These are phyloP conservation scores for Styphnolobium japonicum DNA, from an alignment of 306 rosid genomes.

Conservation along the genomic window DNA sequence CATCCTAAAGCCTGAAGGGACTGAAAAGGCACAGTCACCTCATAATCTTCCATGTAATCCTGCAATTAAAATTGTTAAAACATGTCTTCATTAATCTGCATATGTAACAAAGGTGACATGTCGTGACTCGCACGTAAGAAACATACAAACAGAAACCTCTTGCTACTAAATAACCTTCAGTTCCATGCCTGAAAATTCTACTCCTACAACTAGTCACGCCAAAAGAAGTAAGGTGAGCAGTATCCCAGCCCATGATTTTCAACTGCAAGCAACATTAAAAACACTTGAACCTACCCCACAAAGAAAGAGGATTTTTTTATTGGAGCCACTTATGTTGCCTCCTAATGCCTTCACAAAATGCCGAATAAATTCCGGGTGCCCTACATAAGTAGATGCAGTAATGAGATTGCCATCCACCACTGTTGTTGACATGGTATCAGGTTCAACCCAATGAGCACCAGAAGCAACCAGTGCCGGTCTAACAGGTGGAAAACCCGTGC, in stretches of 20 bases:
- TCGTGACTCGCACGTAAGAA: not conserved
- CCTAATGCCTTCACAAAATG: constrained; percentile 75
- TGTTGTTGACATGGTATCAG: constrained; percentile 50
- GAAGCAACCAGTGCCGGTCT: constrained; percentile 65
- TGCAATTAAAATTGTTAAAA: constrained; percentile 25
- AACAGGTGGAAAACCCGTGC: constrained; percentile 59
- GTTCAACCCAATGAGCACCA: constrained; percentile 88
- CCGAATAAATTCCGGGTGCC: constrained; percentile 59
- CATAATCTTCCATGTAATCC: constrained; percentile 95
- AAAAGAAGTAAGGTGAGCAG: not conserved
- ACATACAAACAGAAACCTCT: not conserved
- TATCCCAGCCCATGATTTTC: not conserved
- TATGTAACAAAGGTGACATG: not conserved
- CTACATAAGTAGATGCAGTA: constrained; percentile 51
- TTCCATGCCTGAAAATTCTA: not conserved
- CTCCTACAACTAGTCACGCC: constrained; percentile 2
- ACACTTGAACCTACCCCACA: constrained; percentile 70
- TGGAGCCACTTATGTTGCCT: constrained; percentile 63
- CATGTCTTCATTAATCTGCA: not conserved
- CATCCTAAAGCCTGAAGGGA: constrained; percentile 87
- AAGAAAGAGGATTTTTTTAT: constrained; percentile 67
- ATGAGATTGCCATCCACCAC: constrained; percentile 75
- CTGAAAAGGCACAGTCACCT: constrained; percentile 79
- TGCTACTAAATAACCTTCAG: not conserved
- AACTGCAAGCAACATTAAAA: not conserved